Conservation (phyloP, 2,329 filamentous ascomycete species). For the Ascocoryne sarcoides region DNA sequence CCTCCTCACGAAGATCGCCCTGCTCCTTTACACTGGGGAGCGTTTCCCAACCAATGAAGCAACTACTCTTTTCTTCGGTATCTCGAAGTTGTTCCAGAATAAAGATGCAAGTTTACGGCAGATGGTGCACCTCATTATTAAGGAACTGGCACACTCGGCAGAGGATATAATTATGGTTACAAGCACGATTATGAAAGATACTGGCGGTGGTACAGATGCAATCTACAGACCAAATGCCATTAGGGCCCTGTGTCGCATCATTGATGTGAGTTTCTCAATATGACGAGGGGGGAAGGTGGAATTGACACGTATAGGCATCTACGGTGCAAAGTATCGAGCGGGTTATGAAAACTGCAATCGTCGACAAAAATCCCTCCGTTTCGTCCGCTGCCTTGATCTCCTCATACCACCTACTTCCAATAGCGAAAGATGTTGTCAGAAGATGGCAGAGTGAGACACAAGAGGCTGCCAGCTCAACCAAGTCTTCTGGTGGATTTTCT, state of each 20-base stretch:
- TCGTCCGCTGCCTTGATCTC: constrained; percentile 93
- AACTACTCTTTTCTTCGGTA: constrained; percentile 96
- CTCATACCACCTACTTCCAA: constrained; percentile 93
- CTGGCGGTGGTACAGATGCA: constrained; percentile 86
- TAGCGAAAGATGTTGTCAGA: constrained; percentile 88
- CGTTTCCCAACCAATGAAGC: constrained; percentile 96
- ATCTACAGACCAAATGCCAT: constrained; percentile 95
- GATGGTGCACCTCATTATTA: constrained; percentile 98
- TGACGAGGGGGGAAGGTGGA: constrained; percentile 14
- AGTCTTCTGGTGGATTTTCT: constrained; percentile 82
- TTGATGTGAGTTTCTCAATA: constrained; percentile 58
- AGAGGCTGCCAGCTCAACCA: constrained; percentile 84
- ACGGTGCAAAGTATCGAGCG: constrained; percentile 97
- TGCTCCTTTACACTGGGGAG: constrained; percentile 94
- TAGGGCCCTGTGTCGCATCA: constrained; percentile 88
- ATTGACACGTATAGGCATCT: constrained; percentile 52
- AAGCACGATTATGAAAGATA: constrained; percentile 99
- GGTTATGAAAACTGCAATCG: constrained; percentile 97
- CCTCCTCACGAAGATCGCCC: constrained; percentile 91
- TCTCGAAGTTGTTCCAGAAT: constrained; percentile 98
- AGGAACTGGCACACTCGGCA: constrained; percentile 89
- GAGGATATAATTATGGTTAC: constrained; percentile 99
- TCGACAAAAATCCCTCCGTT: constrained; percentile 97
- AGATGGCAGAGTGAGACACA: constrained; percentile 99
- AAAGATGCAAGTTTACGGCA: constrained; percentile 96